Evolutionary conservation across 805 yeast genomes (phyloP), one percentile per base, ranked within the genome.

Genomic region (Wickerhamomyces tratensis): DNA sequence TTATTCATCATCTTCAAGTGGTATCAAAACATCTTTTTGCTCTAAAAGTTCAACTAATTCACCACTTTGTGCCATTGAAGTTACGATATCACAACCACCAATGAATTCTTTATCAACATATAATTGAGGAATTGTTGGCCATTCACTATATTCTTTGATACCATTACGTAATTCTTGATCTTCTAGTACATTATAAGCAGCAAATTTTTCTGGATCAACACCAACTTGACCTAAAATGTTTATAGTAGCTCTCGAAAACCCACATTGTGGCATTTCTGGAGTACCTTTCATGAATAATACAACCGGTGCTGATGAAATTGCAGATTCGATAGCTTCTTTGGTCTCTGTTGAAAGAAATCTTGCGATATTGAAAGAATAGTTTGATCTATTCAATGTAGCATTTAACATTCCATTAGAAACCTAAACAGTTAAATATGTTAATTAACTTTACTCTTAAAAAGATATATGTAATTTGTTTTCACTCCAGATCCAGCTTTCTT

Each of bases 51-150:
- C 89, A 14, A 88, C 79, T 42, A 93, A 75, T 57, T 91, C 96
- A n/a, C 98, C 98, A 41, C 70, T 61, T 53, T 82, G 84, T 35
- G 94, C 86, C 98, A 93, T 89, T 43, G 85, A 78, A 59, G 83
- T 86, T 41, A 93, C 72, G 49, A 93, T 89, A 64, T 93, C 99
- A 65, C 97, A 93, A 5, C 99, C 99, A 38, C 99, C 99, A 42
- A 93, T 75, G 59, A 93, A 93, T 60, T 93, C 98, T 51, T 82
- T 80, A 52, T 82, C 76, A 12, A 93, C 87, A 58, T 89, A 93
- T 37, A 93, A 73, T 64, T 93, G 99, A 13, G 99, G 99, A 46
- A 93, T 88, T 1, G 99, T 93, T 43, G 99, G 99, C 99, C 99
- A 93, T 50, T 85, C 82, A 52, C 91, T 79, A 64, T 77, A 93